Evolutionary conservation across 2,329 filamentous ascomycete species (phyloP).

Genomic region (Colletotrichum higginsianum): DNA sequence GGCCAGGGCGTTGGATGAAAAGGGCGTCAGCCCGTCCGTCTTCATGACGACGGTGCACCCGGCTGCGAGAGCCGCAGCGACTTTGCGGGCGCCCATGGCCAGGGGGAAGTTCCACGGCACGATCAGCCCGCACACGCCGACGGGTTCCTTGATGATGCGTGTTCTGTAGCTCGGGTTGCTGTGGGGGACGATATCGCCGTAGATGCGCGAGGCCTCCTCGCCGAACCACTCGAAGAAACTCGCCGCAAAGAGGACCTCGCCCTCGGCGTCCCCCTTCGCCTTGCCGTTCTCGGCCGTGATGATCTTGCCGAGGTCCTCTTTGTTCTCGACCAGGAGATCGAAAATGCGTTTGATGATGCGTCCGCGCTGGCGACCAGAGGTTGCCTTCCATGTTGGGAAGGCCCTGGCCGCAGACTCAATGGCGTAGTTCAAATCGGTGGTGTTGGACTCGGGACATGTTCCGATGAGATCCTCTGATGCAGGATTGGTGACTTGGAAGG

Average conservation of each 20-base stretch:
- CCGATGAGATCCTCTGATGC: conserved; percentile 77
- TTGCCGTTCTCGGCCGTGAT: conserved; percentile 81
- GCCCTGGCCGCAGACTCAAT: conserved; percentile 78
- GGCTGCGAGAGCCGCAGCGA: conserved; percentile 71
- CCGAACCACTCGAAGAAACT: conserved; percentile 72
- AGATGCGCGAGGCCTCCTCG: conserved; percentile 64
- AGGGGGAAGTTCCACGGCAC: conserved; percentile 77
- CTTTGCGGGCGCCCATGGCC: conserved; percentile 64
- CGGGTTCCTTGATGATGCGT: conserved; percentile 69
- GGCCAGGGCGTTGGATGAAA: conserved; percentile 47
- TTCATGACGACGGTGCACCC: conserved; percentile 81
- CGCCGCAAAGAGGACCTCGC: conserved; percentile 69
- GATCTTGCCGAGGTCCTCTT: conserved; percentile 73
- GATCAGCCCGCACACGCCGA: conserved; percentile 77
- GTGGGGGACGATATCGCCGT: conserved; percentile 67
- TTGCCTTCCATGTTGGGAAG: conserved; percentile 68
- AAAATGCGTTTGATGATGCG: conserved; percentile 73
- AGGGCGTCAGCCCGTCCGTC: conserved; percentile 79
- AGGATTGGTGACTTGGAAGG: conserved; percentile 66
- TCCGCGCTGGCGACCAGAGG: conserved; percentile 70
- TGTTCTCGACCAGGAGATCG: conserved; percentile 73
- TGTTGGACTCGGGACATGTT: conserved; percentile 78
- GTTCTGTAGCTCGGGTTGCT: conserved; percentile 73
- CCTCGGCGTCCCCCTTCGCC: conserved; percentile 68
- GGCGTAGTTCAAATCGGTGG: conserved; percentile 75